phyloP scores from a whole-genome alignment of 1,284 basidiomycete genomes.

The Schizophyllum amplum region DNA sequence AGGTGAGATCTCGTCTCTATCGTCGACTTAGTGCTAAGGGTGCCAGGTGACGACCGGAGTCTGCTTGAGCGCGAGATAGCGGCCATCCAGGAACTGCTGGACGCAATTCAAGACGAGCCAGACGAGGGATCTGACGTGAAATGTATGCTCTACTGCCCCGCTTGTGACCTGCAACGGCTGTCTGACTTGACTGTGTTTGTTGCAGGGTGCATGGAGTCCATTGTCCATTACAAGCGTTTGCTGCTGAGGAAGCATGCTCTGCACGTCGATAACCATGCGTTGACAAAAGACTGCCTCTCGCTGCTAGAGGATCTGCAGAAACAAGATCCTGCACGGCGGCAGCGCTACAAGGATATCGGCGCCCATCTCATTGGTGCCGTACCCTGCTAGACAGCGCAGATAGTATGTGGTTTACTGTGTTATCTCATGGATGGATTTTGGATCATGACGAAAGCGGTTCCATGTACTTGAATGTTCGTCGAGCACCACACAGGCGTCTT shows the following conservation, averaged over 20 bases:
- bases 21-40: no score
- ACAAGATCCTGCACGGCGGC: conserved; percentile 51
- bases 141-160: no score
- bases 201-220: conserved; percentile 87
- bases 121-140: conserved; percentile 90
- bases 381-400: neutral
- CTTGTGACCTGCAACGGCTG: no score
- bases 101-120: conserved; percentile 77
- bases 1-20: no score
- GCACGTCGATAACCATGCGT: conserved; percentile 23
- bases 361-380: neutral
- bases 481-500: no score
- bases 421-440: no score
- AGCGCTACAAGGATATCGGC: conserved; percentile 52
- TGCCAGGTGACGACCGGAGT: conserved; percentile 44
- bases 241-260: conserved; percentile 37
- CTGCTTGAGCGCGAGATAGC: conserved; percentile 73
- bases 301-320: conserved; percentile 44
- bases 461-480: no score
- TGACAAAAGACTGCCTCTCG: conserved; percentile 41
- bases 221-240: conserved; percentile 74
- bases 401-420: neutral
- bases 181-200: conserved; percentile 3
- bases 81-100: conserved; percentile 77
- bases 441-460: no score